Evolutionary conservation across 2,329 filamentous ascomycete genomes (phyloP).

Genomic region (Calonectria pauciramosa): DNA sequence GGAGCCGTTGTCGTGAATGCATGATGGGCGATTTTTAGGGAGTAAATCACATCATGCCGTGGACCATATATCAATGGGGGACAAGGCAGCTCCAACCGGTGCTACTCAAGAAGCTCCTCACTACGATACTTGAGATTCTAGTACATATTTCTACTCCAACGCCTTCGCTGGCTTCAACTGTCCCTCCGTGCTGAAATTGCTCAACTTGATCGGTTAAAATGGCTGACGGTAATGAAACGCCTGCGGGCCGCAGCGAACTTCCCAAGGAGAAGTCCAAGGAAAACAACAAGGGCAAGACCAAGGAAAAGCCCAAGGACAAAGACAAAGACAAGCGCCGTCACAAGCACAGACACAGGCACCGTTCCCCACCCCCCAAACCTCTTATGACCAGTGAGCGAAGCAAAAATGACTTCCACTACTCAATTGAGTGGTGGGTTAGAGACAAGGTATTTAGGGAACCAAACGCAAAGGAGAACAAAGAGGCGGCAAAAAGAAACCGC

Average conservation of each 20-base stretch:
- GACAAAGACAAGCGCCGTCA: neutral
- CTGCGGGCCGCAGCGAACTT: neutral
- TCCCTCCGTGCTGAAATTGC: neutral
- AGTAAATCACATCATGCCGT: constrained; percentile 22
- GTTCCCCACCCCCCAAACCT: neutral
- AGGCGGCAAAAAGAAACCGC: neutral
- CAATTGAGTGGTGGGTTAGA: constrained; percentile 19
- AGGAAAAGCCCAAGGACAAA: neutral
- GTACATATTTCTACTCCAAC: neutral
- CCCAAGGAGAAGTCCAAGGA: neutral
- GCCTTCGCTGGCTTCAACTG: neutral
- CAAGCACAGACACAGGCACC: neutral
- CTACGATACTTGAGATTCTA: constrained; percentile 9
- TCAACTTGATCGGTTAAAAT: neutral
- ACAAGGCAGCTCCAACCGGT: neutral
- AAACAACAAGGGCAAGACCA: neutral
- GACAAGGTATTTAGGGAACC: neutral
- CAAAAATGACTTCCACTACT: constrained; percentile 24
- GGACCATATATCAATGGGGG: constrained; percentile 6
- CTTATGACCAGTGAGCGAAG: constrained; percentile 13
- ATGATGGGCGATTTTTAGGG: constrained; percentile 5
- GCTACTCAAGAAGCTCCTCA: neutral
- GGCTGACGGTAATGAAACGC: neutral
- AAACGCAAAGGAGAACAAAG: constrained; percentile 7
- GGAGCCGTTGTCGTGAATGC: constrained; percentile 23